Percentiles rank a stretch among this genome's conserved stretches.
These are phyloP conservation scores for Hortiboletus campestris DNA, from an alignment of 768 basidiomycete species.

Conservation along the genomic window DNA sequence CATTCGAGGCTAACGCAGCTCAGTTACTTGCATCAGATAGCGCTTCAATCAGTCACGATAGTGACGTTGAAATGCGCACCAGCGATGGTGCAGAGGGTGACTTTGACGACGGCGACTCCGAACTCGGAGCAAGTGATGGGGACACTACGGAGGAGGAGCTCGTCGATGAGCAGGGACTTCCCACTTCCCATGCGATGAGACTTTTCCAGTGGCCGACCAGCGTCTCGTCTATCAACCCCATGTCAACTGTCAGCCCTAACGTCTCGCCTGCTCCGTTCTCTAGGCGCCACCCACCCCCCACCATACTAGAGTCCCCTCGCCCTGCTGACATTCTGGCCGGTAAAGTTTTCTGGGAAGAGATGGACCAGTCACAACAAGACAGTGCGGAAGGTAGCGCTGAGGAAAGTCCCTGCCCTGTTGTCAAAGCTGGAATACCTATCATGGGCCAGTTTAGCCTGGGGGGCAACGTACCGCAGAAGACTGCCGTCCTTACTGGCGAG, in stretches of 20 bases:
- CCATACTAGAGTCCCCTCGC: slow-evolving; percentile 44
- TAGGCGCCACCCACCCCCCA: slow-evolving; percentile 30
- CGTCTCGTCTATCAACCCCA: slow-evolving; percentile 67
- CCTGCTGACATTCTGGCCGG: slow-evolving; percentile 71
- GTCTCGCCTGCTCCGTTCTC: slow-evolving; percentile 43
- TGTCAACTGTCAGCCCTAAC: slow-evolving; percentile 67
- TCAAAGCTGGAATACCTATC: slow-evolving; percentile 25
- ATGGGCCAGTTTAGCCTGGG: slow-evolving; percentile 40
- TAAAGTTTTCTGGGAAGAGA: slow-evolving; percentile 50
- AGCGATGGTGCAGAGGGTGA: slow-evolving; percentile 33
- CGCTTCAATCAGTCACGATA: slow-evolving; percentile 47
- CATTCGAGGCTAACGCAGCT: slow-evolving; percentile 64
- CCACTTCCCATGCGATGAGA: slow-evolving; percentile 72
- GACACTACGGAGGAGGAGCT: slow-evolving; percentile 85
- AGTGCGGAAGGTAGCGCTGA: slow-evolving; percentile 35
- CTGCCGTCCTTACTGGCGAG: slow-evolving; percentile 27
- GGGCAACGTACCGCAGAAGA: slow-evolving; percentile 14
- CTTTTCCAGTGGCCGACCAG: slow-evolving; percentile 64
- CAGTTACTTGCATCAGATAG: slow-evolving; percentile 50
- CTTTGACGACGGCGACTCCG: slow-evolving; percentile 44
- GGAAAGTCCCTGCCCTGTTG: slow-evolving; percentile 17
- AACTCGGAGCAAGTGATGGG: slow-evolving; percentile 56
- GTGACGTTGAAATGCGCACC: slow-evolving; percentile 49
- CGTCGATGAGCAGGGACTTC: slow-evolving; percentile 69
- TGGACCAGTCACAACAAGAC: slow-evolving; percentile 39